Percentiles rank a stretch among this genome's conserved stretches.
These are phyloP conservation scores for Maudiozyma barnettii DNA, from an alignment of 805 yeast species.

Conservation along the genomic window DNA sequence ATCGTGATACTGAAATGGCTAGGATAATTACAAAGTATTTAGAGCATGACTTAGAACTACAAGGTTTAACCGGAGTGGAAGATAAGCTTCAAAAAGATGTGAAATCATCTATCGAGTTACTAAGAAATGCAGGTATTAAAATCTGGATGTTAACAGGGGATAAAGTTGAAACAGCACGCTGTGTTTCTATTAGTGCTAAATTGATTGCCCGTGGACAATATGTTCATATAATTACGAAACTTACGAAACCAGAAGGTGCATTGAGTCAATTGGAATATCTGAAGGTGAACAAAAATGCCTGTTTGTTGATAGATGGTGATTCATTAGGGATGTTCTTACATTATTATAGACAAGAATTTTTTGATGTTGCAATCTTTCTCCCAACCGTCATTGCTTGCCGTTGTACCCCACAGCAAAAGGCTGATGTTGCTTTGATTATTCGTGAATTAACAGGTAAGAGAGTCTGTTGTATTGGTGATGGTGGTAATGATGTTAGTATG, in stretches of 20 bases:
- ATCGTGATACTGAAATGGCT: conserved; percentile 70
- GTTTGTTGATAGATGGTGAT: conserved; percentile 89
- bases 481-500: conserved; percentile 99
- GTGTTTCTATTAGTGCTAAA: conserved; percentile 94
- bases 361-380: conserved; percentile 60
- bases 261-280: conserved; percentile 67
- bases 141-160: conserved; percentile 99
- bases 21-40: conserved; percentile 55
- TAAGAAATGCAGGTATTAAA: conserved; percentile 92
- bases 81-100: conserved; percentile 89
- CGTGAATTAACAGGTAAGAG: conserved; percentile 73
- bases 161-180: conserved; percentile 95
- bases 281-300: conserved; percentile 43
- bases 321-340: conserved; percentile 63
- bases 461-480: conserved; percentile 97
- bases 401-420: conserved; percentile 97
- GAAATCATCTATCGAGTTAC: conserved; percentile 79
- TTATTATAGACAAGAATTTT: conserved; percentile 60
- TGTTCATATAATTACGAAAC: conserved; percentile 73
- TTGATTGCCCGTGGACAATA: conserved; percentile 89
- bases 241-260: conserved; percentile 53
- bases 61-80: conserved; percentile 95
- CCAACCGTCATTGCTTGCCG: conserved; percentile 98
- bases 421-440: conserved; percentile 81
- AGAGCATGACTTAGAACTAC: conserved; percentile 73